Evolutionary conservation across 2,329 filamentous ascomycete genomes (phyloP), one percentile per base, ranked within the genome.

Genomic region (Talaromyces sp.): DNA sequence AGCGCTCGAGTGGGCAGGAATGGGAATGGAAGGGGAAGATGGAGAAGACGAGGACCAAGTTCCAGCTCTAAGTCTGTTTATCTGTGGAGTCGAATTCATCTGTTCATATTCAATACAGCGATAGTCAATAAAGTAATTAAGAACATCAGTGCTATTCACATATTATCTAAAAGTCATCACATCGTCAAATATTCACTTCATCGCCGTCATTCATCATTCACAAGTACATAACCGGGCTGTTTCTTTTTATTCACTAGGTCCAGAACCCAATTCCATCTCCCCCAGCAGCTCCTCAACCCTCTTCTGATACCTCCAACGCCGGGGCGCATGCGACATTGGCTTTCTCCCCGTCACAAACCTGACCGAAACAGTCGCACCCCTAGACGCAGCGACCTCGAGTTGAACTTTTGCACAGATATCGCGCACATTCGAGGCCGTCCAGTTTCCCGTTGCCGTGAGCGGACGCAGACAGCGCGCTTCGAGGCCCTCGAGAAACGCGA

Each of bases 1-100:
- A 81, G 81, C 86, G 75, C 80, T 88, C 76, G 54, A 88, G 85
- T 75, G 91, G 92, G 42, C 85, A 92, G 67, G 91, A 96, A 72
- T 98, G 95, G 93, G 86, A 97, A 74, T 99, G 95, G 95, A 96
- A 96, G 79, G 89, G 90, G 11, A 87, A 88, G 73, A 96, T 95
- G 88, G 95, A 99, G 80, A 97, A 97, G 81, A 83, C 90, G 72
- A 84, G 95, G 70, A 98, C 93, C 67, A 88, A 91, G 73, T 99
- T 98, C 80, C 95, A 96, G 77, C 81, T 99, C 72, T 98, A 68
- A 68, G 68, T 63, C n/a, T 57, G n/a, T 15, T 36, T 13, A 15
- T 15, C 4, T 36, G 5, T 36, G 5, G 13, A 17, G 19, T 47
- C 9, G 44, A 11, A 19, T 47, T 47, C 17, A 39, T 39, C 33